Percentiles rank a stretch among this genome's conserved stretches.
Evolutionary conservation across 768 basidiomycete genomes (phyloP).

Genomic region (Panaeolus cyanescens): DNA sequence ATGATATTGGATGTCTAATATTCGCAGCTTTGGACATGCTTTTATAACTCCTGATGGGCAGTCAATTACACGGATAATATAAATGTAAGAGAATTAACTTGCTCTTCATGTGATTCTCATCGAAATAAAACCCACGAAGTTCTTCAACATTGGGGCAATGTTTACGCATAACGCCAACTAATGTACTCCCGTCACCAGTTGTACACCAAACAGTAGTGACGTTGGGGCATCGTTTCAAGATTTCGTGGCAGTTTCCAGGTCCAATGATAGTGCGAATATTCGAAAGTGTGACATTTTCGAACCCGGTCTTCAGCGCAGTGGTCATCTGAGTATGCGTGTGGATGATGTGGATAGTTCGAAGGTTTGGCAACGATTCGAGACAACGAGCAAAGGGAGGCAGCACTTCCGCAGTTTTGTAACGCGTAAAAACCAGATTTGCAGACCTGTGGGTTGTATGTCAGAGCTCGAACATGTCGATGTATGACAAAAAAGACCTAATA

Average conservation of each 20-base stretch:
- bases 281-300: conserved; percentile 21
- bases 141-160: conserved; percentile 25
- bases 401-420: conserved; percentile 22
- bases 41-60: conserved; percentile 10
- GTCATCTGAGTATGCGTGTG: conserved; percentile 34
- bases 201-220: conserved; percentile 24
- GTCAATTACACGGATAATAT: neutral
- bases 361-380: conserved; percentile 25
- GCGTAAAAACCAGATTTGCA: conserved; percentile 28
- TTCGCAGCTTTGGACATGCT: conserved; percentile 15
- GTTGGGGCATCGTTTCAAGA: conserved; percentile 29
- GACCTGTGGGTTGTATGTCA: conserved; percentile 9
- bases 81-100: neutral
- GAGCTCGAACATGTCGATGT: neutral
- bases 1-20: conserved; percentile 14
- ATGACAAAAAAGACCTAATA: conserved; percentile 6
- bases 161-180: conserved; percentile 22
- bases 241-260: conserved; percentile 29
- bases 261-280: conserved; percentile 25
- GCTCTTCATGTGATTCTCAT: conserved; percentile 22
- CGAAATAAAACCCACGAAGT: conserved; percentile 18
- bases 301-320: conserved; percentile 22
- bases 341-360: conserved; percentile 31
- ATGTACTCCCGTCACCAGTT: conserved; percentile 21
- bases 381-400: conserved; percentile 26